Evolutionary conservation across 805 yeast species (phyloP), one percentile per base, ranked within the genome.

Genomic region (Lipomyces sp.): DNA sequence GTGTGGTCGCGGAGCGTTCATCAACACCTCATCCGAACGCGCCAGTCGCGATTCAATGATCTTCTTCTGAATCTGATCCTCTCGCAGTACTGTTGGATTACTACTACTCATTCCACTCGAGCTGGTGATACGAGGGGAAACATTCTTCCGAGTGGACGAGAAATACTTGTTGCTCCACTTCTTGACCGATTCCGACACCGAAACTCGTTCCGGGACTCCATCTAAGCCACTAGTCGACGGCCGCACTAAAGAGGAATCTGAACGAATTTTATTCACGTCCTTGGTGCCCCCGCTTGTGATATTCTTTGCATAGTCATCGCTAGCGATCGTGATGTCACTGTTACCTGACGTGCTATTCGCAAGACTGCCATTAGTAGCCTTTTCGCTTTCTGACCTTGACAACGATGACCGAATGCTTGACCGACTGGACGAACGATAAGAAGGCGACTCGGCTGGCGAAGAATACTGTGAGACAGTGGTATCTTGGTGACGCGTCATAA

Each of bases 121-220:
- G 29, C 56, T 39, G 13, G 53, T 42, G 63, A 67, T 67, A 10
- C 65, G 54, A 15, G 62, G 59, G 5, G 63, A 57, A 10, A 65
- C 58, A n/a, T 32, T 67, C 59, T 67, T 67, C 64, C 66, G 62
- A 13, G 71, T 70, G 3, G 61, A 45, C 11, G 71, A 57, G 39
- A 67, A 66, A 45, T 67, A 67, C 29, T 65, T 67, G 48, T 60
- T 62, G 13, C 71, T 56, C 71, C 71, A 67, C 30, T 67, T 67
- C 51, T 58, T 54, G 51, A 67, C 63, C 15, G 71, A 65, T n/a
- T 65, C 71, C 24, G 69, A 65, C 6, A 67, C 24, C 32, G 71
- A 62, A n/a, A 66, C 55, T 7, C 59, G 54, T 35, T 62, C 66
- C 18, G n/a, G 57, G 5, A 39, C 62, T 2, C 42, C 33, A 7